phyloP scores from a whole-genome alignment of 2,329 filamentous ascomycete species.

The Aspergillus ochraceus region DNA sequence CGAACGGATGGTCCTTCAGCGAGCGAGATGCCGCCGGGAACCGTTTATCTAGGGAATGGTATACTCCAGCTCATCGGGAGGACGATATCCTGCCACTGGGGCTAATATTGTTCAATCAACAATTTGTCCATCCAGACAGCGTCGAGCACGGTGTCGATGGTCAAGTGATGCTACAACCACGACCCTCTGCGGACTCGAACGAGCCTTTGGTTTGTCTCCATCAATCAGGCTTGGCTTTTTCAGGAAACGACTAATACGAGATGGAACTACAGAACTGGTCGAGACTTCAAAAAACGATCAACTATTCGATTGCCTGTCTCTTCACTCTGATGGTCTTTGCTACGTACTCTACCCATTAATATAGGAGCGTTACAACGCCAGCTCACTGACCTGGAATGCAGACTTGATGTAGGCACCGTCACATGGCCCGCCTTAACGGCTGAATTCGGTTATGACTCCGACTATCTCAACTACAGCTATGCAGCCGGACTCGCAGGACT shows the following conservation, averaged over 20 bases:
- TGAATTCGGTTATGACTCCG: constrained; percentile 9
- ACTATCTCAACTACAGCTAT: constrained; percentile 11
- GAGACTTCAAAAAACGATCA: constrained; percentile 4
- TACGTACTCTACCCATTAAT: not conserved
- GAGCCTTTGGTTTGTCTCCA: constrained; percentile 15
- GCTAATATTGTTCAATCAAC: not conserved
- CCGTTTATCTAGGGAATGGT: constrained; percentile 7
- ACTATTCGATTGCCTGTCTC: constrained; percentile 11
- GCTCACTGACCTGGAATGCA: not conserved
- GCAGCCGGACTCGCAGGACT: constrained; percentile 12
- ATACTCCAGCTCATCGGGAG: not conserved
- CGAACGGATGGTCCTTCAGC: too few relatives aligned
- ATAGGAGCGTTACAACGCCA: not conserved
- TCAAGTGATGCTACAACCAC: constrained; percentile 12
- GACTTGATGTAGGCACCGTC: constrained; percentile 11
- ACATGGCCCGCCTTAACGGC: constrained; percentile 5
- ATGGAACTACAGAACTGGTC: constrained; percentile 11
- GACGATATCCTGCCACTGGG: too few relatives aligned
- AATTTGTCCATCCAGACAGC: not conserved
- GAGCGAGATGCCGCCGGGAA: not conserved
- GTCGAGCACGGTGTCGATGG: not conserved
- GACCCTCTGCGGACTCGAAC: constrained; percentile 23
- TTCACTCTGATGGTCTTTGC: constrained; percentile 14
- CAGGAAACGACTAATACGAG: not conserved
- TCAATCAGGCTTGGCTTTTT: too few relatives aligned